Base-by-base conservation (phyloP, 2,329 filamentous ascomycete genomes). In the Trichoderma sp. region DNA sequence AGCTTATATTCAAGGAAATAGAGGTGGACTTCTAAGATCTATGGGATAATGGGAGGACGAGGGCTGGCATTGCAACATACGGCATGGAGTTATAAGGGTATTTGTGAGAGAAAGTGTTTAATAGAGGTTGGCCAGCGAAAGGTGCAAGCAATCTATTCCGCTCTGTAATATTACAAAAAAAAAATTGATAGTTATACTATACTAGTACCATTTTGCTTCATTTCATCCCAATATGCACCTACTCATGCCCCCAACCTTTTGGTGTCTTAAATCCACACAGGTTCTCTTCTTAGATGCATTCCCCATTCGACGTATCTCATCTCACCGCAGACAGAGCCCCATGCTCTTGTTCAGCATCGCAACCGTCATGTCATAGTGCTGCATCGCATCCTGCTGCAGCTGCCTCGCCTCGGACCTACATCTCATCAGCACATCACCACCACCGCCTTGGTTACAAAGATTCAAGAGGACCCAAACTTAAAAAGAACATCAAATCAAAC, bases 1-100 rank as follows among this genome's bases (percentile, higher is more conserved):
- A 90, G 39, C 78, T 98, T 67, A 80, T 98, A 74, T 84, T 87
- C 70, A 84, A 89, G 70, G 95, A 99, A 82, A 81, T 97, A 58
- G 89, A 87, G 2, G 81, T 97, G 58, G 84, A 89, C 69, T 78
- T 92, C 64, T 76, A 15, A 67, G 19, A 7, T 13, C 13, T 7
- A 3, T 19, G 7, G 5, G 25, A 29, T 12, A 4, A 17, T 15
- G n/a, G 45, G 35, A 42, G 9, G 22, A 13, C 17, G 29, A 32
- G 22, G 10, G 35, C 60, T 64, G 45, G 61, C 61, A 39, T 52
- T 39, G 22, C 39, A 63, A 25, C 27, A 32, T 35, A 13, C 17
- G 63, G 35, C 25, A 48, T 19, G 19, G 37, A 56, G 35, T 45
- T 39, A 19, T 10, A 17, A 27, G 52, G 50, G 32, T 57, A 39